Evolutionary conservation across 2,329 filamentous ascomycete species (phyloP).

Genomic region (Pochonia chlamydosporia): DNA sequence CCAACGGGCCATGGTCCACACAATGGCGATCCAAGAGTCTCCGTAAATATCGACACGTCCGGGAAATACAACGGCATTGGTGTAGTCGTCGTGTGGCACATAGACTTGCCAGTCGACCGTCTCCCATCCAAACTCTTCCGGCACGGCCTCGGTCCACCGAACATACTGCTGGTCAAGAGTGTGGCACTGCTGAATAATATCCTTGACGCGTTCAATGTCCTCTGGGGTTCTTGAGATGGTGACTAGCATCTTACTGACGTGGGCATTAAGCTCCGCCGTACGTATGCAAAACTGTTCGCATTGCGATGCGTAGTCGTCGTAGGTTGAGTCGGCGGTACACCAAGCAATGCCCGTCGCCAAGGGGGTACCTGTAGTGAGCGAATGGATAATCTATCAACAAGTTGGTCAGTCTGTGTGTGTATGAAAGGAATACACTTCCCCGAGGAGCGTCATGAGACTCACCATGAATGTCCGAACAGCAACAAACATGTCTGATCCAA

Average conservation of each 20-base stretch:
- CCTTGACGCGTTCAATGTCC: not conserved
- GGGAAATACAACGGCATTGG: not conserved
- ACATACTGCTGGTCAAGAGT: not conserved
- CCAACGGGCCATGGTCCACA: not conserved
- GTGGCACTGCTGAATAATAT: not conserved
- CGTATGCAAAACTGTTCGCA: not conserved
- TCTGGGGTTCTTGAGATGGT: not conserved
- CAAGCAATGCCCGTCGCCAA: not conserved
- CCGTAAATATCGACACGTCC: conserved; percentile 1
- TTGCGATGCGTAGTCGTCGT: not conserved
- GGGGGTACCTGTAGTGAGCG: not conserved
- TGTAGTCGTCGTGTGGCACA: not conserved
- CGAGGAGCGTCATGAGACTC: not conserved
- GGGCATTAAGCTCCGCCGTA: not conserved
- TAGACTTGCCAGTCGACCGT: not conserved
- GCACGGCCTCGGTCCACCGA: not conserved
- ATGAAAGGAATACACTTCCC: too few species aligned
- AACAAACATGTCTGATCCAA: not conserved
- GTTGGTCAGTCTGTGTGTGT: too few species aligned
- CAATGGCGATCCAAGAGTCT: not conserved
- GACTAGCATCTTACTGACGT: not conserved
- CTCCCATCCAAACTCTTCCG: not conserved
- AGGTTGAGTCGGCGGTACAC: not conserved
- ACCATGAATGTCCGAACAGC: not conserved
- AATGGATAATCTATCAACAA: not conserved